Base-by-base conservation (phyloP, 73 alveolate genomes). In the Effrenium voratum region DNA sequence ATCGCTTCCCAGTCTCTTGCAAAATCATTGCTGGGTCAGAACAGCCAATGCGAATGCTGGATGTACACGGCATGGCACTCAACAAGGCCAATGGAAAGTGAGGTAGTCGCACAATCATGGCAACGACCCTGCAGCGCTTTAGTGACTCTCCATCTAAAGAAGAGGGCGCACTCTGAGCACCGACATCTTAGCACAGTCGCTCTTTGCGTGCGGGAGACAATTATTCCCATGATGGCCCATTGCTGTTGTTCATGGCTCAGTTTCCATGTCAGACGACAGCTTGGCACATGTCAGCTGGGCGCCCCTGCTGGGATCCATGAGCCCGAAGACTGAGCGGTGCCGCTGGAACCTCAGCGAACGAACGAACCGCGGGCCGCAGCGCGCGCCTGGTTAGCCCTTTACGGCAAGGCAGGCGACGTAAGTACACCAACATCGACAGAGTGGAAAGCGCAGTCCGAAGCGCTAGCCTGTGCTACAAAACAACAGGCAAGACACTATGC, bases 301-400 rank as follows among this genome's bases (percentile, higher is more conserved):
- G 24, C n/a, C 81, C 16, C 8, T 5, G 79, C 93, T 68, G 26
- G 93, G 93, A 41, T 85, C 44, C 93, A 85, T 85, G 38, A 85
- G 93, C 5, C 93, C 93, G 66, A 85, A 85, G 16, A 85, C 80
- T 3, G 93, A 85, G 57, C 93, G 93, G 43, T 85, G 93, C n/a
- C 93, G 81, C 46, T 85, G 93, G 80, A 85, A 85, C 93, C 93
- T 85, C 19, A 15, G 72, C 4, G 63, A 19, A 12, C 63, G 8
- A 52, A 19, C 26, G 26, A 52, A 8, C 19, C 63, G 63, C 63
- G 8, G 63, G 63, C 63, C 63, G n/a, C n/a, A n/a, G n/a, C n/a
- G n/a, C n/a, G n/a, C n/a, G n/a, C n/a, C n/a, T n/a, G n/a, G n/a
- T n/a, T n/a, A n/a, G n/a, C n/a, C n/a, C n/a, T n/a, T n/a, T n/a